These are phyloP conservation scores for Ascochyta fabae DNA, from an alignment of 2,329 filamentous ascomycete species.

Conservation along the genomic window DNA sequence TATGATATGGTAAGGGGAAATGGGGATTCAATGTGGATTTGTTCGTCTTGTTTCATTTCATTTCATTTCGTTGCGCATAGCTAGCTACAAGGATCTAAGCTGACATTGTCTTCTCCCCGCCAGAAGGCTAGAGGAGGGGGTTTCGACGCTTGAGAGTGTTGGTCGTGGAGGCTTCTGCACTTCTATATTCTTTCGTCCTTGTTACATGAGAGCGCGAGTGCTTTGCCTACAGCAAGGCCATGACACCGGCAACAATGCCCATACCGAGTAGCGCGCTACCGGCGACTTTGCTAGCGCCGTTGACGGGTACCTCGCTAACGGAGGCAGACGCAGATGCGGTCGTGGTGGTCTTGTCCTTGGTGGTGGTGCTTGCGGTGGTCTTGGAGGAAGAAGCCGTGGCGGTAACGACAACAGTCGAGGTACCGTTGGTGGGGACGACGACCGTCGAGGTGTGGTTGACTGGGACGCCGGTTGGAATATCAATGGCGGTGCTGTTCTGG, in stretches of 20 bases:
- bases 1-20: no score
- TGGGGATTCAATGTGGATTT: no score
- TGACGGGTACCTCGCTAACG: slow-evolving; percentile 4
- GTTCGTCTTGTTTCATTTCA: no score
- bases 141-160: no score
- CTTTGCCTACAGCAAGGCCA: slow-evolving; percentile 4
- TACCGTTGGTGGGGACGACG: background rate
- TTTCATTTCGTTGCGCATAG: no score
- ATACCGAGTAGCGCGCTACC: background rate
- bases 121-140: no score
- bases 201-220: background rate
- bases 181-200: no score
- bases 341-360: background rate
- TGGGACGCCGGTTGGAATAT: background rate
- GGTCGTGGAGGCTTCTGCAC: no score
- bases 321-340: background rate
- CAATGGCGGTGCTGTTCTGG: slow-evolving; percentile 11
- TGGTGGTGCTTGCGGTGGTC: background rate
- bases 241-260: background rate
- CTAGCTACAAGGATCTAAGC: no score
- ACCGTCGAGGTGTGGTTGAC: background rate
- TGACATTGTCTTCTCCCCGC: no score
- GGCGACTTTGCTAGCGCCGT: background rate
- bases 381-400: background rate
- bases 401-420: background rate